Percentiles rank a stretch among this genome's conserved stretches.
Evolutionary conservation across 2,329 filamentous ascomycete species (phyloP).

Genomic region (Fusarium heterosporum): DNA sequence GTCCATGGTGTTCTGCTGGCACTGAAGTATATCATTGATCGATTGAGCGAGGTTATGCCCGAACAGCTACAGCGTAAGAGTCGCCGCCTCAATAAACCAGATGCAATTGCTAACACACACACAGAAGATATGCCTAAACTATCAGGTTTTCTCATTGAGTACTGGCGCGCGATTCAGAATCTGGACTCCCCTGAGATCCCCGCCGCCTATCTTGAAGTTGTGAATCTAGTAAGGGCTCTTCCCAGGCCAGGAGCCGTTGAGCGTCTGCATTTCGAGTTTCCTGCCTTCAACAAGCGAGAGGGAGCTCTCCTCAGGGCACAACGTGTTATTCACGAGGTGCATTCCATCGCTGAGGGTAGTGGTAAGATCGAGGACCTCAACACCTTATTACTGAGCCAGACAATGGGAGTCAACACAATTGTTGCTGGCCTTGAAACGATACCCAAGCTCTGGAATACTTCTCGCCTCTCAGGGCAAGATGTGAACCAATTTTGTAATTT

Average conservation of each 20-base stretch:
- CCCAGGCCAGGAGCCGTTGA: constrained; percentile 38
- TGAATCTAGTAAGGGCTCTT: constrained; percentile 56
- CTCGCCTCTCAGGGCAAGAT: constrained; percentile 41
- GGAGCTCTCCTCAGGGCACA: constrained; percentile 58
- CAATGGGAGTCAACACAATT: constrained; percentile 52
- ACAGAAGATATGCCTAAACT: constrained; percentile 51
- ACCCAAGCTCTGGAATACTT: constrained; percentile 49
- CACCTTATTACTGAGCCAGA: constrained; percentile 46
- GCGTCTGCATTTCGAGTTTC: constrained; percentile 39
- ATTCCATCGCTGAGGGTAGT: constrained; percentile 47
- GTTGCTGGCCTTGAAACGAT: constrained; percentile 52
- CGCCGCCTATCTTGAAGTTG: constrained; percentile 60
- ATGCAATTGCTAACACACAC: constrained; percentile 26
- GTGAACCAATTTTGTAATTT: constrained; percentile 54
- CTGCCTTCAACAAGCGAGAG: constrained; percentile 30
- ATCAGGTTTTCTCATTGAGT: constrained; percentile 46
- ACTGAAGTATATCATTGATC: constrained; percentile 67
- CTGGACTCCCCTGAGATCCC: constrained; percentile 56
- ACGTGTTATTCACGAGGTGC: constrained; percentile 53
- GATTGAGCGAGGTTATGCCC: constrained; percentile 60
- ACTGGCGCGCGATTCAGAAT: constrained; percentile 41
- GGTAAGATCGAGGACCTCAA: constrained; percentile 43
- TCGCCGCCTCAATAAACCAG: too few relatives aligned
- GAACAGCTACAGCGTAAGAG: constrained; percentile 58
- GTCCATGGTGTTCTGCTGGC: constrained; percentile 70